These are phyloP conservation scores for Musa balbisiana DNA, from an alignment of 202 grass and related monocot genomes.

Conservation along the genomic window DNA sequence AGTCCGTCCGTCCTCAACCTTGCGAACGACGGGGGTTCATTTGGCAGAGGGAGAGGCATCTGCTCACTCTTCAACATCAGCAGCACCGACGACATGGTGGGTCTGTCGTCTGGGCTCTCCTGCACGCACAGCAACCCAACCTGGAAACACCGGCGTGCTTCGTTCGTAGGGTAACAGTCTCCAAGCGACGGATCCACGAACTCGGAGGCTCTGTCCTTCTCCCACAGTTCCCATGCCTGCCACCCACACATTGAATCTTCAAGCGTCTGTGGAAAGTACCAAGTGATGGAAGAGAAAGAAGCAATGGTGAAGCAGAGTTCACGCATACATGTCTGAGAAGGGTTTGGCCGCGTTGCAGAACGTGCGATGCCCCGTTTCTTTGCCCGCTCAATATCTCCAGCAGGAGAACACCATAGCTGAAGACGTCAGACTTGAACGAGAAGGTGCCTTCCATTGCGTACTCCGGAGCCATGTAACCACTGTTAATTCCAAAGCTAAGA, in stretches of 20 bases:
- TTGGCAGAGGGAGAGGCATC: conserved; percentile 39
- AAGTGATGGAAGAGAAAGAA: too few relatives aligned
- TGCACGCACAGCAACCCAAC: conserved; percentile 75
- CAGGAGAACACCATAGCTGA: conserved; percentile 84
- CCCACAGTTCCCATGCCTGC: conserved; percentile 78
- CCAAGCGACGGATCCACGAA: conserved; percentile 62
- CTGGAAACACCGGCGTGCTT: conserved; percentile 67
- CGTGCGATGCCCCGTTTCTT: conserved; percentile 56
- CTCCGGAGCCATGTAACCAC: too few relatives aligned
- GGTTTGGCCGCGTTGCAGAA: conserved; percentile 50
- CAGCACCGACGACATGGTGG: conserved; percentile 69
- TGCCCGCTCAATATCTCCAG: conserved; percentile 82
- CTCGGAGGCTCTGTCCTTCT: conserved; percentile 38
- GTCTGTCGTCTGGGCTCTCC: conserved; percentile 67
- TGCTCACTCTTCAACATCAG: conserved; percentile 83
- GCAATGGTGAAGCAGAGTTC: too few relatives aligned
- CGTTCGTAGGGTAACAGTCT: conserved; percentile 27
- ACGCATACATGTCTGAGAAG: conserved; percentile 50
- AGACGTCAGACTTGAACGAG: conserved; percentile 91
- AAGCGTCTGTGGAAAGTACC: too few relatives aligned
- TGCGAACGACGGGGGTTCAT: conserved; percentile 41
- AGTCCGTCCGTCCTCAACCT: conserved; percentile 18
- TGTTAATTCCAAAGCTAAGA: conserved; percentile 13
- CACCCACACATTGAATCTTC: not conserved
- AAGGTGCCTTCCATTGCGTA: conserved; percentile 46